Base-by-base conservation (phyloP, 805 yeast species). In the Allodekkera sacchari region DNA sequence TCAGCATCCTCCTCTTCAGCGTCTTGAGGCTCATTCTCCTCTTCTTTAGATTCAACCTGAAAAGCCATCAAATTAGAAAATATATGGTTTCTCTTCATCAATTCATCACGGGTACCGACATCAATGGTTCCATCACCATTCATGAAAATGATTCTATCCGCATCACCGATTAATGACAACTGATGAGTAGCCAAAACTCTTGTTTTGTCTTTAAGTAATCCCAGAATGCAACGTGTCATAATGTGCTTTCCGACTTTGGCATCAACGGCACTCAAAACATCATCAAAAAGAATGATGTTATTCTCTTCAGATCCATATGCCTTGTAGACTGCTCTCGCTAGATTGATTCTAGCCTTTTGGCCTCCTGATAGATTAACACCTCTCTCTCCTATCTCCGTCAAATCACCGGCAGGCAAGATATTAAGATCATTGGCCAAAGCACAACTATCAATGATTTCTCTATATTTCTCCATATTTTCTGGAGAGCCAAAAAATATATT, bases 311-410 rank as follows among this genome's bases (percentile, higher is more conserved):
- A 10, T 9, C 24, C 25, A 15, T 15, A 20, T 6, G 38, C 32
- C 11, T 36, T 26, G 47, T 83, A 83, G 3, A 81, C 84, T 2
- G 89, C 80, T 50, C 94, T 67, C 4, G 94, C 94, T 37, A 83
- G 58, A 47, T 74, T 73, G 32, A 83, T 69, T 52, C 94, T 68
- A 1, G 94, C 89, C 61, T 83, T 83, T 53, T 83, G 95, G 31
- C 95, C 95, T 37, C 95, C 95, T 4, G 88, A 78, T 22, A 83
- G 55, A 3, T 87, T 82, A 31, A 84, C 77, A 42, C 94, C 95
- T 48, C 84, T 66, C 52, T 83, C 94, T 39, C 94, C 95, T 43
- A 83, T 81, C 52, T 80, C 83, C 1, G 94, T 82, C 31, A 50
- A 45, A 48, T 84, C 94, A 24, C 89, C 89, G 13, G 77, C 84